These are phyloP conservation scores for Clausena lansium DNA, from an alignment of 345 rosid species.

Conservation along the genomic window DNA sequence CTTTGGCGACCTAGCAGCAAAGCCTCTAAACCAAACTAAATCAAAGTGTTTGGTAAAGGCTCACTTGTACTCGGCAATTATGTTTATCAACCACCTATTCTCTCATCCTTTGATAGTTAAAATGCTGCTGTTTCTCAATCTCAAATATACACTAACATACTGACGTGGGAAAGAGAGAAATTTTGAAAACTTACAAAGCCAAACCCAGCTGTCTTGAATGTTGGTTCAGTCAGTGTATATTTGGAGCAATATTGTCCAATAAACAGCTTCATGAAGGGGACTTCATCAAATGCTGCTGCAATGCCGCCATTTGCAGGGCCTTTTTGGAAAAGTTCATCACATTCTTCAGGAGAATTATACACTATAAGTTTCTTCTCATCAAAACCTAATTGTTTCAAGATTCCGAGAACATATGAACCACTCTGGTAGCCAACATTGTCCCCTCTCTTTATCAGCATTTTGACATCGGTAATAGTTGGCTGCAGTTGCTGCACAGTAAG, in stretches of 20 bases:
- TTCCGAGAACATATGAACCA: conserved; percentile 37
- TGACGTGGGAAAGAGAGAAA: background rate
- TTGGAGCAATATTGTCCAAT: conserved; percentile 36
- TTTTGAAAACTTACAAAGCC: conserved; percentile 42
- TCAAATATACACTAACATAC: no score
- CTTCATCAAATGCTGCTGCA: conserved; percentile 38
- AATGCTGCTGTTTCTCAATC: no score
- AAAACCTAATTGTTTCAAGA: conserved; percentile 29
- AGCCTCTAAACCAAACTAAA: no score
- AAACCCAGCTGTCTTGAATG: conserved; percentile 34
- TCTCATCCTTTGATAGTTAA: no score
- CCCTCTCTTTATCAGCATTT: conserved; percentile 32
- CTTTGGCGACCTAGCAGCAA: background rate
- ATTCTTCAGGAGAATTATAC: conserved; percentile 24
- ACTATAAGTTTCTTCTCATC: conserved; percentile 2
- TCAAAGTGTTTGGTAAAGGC: no score
- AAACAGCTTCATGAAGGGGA: conserved; percentile 32
- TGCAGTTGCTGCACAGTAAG: conserved; percentile 49
- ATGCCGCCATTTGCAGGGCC: conserved; percentile 38
- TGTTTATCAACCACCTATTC: no score
- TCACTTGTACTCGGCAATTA: no score
- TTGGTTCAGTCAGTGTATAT: conserved; percentile 33
- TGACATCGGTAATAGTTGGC: conserved; percentile 45
- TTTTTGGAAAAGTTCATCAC: conserved; percentile 26
- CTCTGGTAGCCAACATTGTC: conserved; percentile 40